These are phyloP conservation scores for Hypsizygus marmoreus DNA, from an alignment of 768 basidiomycete species.

Conservation along the genomic window DNA sequence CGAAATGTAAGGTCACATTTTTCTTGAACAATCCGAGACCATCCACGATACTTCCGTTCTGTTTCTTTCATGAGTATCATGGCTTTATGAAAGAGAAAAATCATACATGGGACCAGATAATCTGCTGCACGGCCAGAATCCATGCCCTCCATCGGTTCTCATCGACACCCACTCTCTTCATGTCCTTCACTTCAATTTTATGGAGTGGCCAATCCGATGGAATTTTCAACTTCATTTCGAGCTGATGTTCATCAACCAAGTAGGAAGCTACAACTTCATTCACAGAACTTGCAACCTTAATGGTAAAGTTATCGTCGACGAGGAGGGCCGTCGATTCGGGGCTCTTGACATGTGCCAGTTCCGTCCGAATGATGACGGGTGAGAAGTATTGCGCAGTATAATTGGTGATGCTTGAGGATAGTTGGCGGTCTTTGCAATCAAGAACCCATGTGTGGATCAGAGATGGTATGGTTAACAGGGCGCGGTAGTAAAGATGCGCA, in stretches of 20 bases:
- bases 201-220: constrained; percentile 91
- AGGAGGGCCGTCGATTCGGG: constrained; percentile 56
- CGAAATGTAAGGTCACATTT: constrained; percentile 91
- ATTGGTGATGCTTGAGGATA: constrained; percentile 70
- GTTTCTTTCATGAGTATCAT: constrained; percentile 5
- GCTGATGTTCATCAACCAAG: constrained; percentile 87
- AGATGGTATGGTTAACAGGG: constrained; percentile 81
- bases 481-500: constrained; percentile 88
- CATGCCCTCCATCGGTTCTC: constrained; percentile 92
- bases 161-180: constrained; percentile 82
- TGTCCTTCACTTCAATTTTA: constrained; percentile 84
- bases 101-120: constrained; percentile 81
- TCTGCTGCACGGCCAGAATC: constrained; percentile 91
- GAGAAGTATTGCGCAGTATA: constrained; percentile 89
- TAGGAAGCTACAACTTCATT: constrained; percentile 87
- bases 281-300: constrained; percentile 73
- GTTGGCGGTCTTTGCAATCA: constrained; percentile 86
- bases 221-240: constrained; percentile 86
- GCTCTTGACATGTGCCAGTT: constrained; percentile 72
- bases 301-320: constrained; percentile 72
- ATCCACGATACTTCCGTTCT: constrained; percentile 92
- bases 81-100: neutral
- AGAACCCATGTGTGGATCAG: constrained; percentile 85
- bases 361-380: constrained; percentile 81
- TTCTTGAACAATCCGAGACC: constrained; percentile 89